Conservation (phyloP, 2,329 filamentous ascomycete genomes). For the Aspergillus texensis region DNA sequence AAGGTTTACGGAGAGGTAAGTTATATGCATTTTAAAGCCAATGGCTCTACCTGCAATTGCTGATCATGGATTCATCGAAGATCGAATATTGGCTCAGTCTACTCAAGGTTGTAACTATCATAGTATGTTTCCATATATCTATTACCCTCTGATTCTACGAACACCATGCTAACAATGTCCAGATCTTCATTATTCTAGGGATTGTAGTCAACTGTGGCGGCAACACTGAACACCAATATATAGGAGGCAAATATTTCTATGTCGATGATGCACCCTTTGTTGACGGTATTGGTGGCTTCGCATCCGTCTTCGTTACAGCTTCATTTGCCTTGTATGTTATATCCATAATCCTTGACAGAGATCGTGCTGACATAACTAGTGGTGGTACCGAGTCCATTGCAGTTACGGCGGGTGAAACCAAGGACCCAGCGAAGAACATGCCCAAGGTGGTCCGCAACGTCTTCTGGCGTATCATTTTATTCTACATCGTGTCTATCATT, state of each 20-base stretch:
- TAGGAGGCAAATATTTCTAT: slow-evolving; percentile 62
- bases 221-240: slow-evolving; percentile 57
- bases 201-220: slow-evolving; percentile 63
- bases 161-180: slow-evolving; percentile 27
- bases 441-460: slow-evolving; percentile 67
- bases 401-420: slow-evolving; percentile 68
- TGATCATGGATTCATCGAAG: slow-evolving; percentile 19
- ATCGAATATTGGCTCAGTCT: slow-evolving; percentile 47
- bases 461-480: slow-evolving; percentile 64
- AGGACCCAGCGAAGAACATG: slow-evolving; percentile 62
- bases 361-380: slow-evolving; percentile 28
- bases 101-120: slow-evolving; percentile 45
- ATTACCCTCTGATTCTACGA: slow-evolving; percentile 29
- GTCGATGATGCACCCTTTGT: slow-evolving; percentile 66
- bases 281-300: slow-evolving; percentile 66
- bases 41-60: neutral
- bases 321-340: slow-evolving; percentile 58
- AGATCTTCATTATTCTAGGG: slow-evolving; percentile 65
- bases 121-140: slow-evolving; percentile 31
- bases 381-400: slow-evolving; percentile 67
- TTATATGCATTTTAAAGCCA: slow-evolving; percentile 1
- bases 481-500: slow-evolving; percentile 56
- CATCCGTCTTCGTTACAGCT: slow-evolving; percentile 65
- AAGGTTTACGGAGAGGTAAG: slow-evolving; percentile 57
- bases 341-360: neutral